Evolutionary conservation across 2,329 filamentous ascomycete genomes (phyloP), one percentile per base, ranked within the genome.

Genomic region (Sporothrix pallida): DNA sequence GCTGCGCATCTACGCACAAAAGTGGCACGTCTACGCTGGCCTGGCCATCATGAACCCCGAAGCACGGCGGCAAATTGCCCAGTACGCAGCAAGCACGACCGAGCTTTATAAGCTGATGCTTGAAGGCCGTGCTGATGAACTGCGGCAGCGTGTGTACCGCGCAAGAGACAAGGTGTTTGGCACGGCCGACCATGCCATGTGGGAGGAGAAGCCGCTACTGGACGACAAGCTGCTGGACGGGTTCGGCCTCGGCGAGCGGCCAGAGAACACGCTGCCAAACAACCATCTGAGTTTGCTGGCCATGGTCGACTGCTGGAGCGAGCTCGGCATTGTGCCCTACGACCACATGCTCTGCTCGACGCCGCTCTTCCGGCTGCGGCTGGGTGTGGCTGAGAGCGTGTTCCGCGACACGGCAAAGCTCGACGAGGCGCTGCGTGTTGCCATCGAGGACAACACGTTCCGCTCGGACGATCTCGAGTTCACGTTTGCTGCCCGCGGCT

Each of bases 291-390:
- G 91, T 80, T 86, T 99, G 73, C 87, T 99, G 62, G 96, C 95
- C 65, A 99, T 99, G 89, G 97, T 98, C 60, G 96, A 99, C 84
- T 98, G 95, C 83, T 99, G 96, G 96, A 96, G 93, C 80, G 93
- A 93, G 77, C 87, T 98, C 63, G 92, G 91, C 48, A 99, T 98
- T 78, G 92, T 97, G 67, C 96, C 96, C 0, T 99, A 99, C 82
- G 95, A 99, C 83, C 97, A 99, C 85, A 99, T 99, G 95, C 97
- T 99, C 78, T 99, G 96, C 85, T 97, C 94, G 72, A 99, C 96
- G 54, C 96, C 96, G 84, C 89, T 98, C 65, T 99, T 99, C 86
- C 92, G 96, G 70, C 89, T 99, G 76, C 98, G 96, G 90, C 88
- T 99, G 48, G 96, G 96, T 73, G 97, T 98, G n/a, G 95, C 95